Evolutionary conservation across 805 yeast species (phyloP).

Genomic region (Starmerella bombi): DNA sequence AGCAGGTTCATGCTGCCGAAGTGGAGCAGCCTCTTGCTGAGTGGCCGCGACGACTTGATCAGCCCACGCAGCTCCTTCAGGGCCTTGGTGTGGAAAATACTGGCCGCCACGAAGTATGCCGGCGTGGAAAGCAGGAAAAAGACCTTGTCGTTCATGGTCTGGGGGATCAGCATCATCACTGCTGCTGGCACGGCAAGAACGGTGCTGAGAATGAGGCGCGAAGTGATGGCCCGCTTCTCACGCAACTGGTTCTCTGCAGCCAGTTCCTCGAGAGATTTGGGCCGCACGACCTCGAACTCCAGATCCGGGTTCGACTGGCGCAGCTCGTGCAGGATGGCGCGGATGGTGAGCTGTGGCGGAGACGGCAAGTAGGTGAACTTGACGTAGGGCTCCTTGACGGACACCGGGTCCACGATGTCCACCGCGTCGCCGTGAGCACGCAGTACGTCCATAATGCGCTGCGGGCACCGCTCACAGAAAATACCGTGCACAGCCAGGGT

Average conservation of each 20-base stretch:
- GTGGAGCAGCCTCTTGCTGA: conserved; percentile 43
- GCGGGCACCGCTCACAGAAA: conserved; percentile 63
- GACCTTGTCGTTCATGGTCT: conserved; percentile 36
- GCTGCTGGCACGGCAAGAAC: conserved; percentile 40
- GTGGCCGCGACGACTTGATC: conserved; percentile 20
- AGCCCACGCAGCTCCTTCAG: conserved; percentile 42
- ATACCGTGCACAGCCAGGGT: conserved; percentile 48
- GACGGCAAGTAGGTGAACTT: conserved; percentile 54
- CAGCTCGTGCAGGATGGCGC: conserved; percentile 41
- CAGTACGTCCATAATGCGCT: conserved; percentile 37
- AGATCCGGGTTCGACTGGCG: conserved; percentile 36
- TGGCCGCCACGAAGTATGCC: conserved; percentile 61
- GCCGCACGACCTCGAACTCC: conserved; percentile 40
- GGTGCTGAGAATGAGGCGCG: conserved; percentile 35
- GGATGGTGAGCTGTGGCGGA: conserved; percentile 38
- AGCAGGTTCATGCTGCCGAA: conserved; percentile 71
- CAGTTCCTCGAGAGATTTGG: conserved; percentile 50
- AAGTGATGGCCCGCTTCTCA: conserved; percentile 33
- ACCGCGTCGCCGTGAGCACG: conserved; percentile 44
- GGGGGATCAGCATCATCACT: conserved; percentile 56
- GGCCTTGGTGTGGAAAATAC: conserved; percentile 57
- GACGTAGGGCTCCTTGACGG: conserved; percentile 43
- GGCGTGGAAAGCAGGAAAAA: conserved; percentile 55
- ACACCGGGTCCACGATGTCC: conserved; percentile 41
- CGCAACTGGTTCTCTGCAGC: conserved; percentile 30